phyloP scores from a whole-genome alignment of 2,329 filamentous ascomycete genomes.

The Cladophialophora psammophila region DNA sequence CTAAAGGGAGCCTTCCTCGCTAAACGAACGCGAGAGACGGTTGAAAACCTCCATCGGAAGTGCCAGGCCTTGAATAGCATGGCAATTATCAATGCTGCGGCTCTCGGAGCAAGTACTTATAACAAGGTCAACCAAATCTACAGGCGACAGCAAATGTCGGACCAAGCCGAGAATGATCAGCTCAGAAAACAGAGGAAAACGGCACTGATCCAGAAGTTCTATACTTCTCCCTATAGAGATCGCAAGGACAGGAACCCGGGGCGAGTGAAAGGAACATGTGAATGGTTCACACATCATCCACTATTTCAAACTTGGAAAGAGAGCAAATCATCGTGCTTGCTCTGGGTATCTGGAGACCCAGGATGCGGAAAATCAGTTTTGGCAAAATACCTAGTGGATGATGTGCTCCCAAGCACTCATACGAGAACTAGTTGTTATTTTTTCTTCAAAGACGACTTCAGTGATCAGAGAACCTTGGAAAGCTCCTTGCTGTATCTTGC shows the following conservation, averaged over 20 bases:
- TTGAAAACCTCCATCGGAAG: too few relatives aligned
- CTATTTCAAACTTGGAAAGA: slow-evolving; percentile 43
- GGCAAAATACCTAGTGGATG: slow-evolving; percentile 46
- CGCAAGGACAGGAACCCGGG: slow-evolving; percentile 46
- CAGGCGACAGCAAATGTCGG: too few relatives aligned
- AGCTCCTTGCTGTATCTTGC: slow-evolving; percentile 47
- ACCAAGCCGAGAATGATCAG: too few relatives aligned
- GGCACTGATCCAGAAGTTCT: not conserved
- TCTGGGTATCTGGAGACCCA: slow-evolving; percentile 52
- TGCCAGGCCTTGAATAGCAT: too few relatives aligned
- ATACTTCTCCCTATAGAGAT: slow-evolving; percentile 17
- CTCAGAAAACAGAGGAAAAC: too few relatives aligned
- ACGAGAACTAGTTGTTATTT: slow-evolving; percentile 43
- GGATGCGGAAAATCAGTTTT: slow-evolving; percentile 54
- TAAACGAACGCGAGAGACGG: too few relatives aligned
- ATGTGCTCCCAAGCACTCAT: slow-evolving; percentile 35
- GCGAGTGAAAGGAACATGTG: slow-evolving; percentile 44
- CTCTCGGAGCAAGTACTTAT: too few relatives aligned
- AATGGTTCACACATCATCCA: slow-evolving; percentile 44
- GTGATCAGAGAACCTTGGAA: slow-evolving; percentile 42
- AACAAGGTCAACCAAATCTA: too few relatives aligned
- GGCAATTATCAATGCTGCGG: too few relatives aligned
- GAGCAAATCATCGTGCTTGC: slow-evolving; percentile 40
- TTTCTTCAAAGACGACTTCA: slow-evolving; percentile 51
- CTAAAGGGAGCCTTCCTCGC: too few relatives aligned